These are phyloP conservation scores for Corniculantispora saksenae DNA, from an alignment of 2,329 filamentous ascomycete genomes.

Conservation along the genomic window DNA sequence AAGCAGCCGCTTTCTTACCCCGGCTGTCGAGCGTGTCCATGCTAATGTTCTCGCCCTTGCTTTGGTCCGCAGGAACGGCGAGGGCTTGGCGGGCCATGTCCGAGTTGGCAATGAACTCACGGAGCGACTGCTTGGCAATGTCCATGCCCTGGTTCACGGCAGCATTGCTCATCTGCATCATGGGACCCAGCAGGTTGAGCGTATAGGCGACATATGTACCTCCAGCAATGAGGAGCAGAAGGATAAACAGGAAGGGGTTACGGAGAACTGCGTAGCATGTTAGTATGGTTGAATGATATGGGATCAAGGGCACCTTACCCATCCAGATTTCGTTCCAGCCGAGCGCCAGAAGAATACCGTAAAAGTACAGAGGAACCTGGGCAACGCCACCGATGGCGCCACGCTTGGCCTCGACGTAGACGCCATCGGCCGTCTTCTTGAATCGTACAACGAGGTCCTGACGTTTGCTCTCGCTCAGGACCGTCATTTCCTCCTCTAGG, in stretches of 20 bases:
- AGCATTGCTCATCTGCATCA: constrained; percentile 91
- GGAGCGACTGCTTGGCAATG: constrained; percentile 86
- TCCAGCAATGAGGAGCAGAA: constrained; percentile 74
- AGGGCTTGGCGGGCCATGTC: constrained; percentile 83
- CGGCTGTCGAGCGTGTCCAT: constrained; percentile 62
- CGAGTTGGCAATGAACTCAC: constrained; percentile 86
- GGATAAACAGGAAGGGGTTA: constrained; percentile 89
- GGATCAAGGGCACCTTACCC: constrained; percentile 58
- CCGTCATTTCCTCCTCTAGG: constrained; percentile 92
- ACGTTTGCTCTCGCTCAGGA: constrained; percentile 86
- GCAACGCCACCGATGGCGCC: constrained; percentile 94
- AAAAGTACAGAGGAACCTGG: constrained; percentile 94
- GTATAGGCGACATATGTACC: constrained; percentile 89
- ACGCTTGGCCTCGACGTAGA: constrained; percentile 96
- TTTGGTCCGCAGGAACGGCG: constrained; percentile 63
- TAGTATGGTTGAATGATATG: constrained; percentile 14
- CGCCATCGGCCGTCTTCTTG: constrained; percentile 97
- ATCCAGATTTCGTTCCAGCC: constrained; percentile 99
- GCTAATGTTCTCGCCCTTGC: constrained; percentile 50
- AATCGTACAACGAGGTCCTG: constrained; percentile 92
- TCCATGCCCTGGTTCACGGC: constrained; percentile 83
- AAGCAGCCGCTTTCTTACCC: constrained; percentile 51
- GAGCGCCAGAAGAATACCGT: constrained; percentile 80
- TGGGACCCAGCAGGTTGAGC: constrained; percentile 93
- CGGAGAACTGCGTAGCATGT: constrained; percentile 67